Evolutionary conservation across 306 rosid genomes (phyloP).

Genomic region (Cicer pinnatifidum): DNA sequence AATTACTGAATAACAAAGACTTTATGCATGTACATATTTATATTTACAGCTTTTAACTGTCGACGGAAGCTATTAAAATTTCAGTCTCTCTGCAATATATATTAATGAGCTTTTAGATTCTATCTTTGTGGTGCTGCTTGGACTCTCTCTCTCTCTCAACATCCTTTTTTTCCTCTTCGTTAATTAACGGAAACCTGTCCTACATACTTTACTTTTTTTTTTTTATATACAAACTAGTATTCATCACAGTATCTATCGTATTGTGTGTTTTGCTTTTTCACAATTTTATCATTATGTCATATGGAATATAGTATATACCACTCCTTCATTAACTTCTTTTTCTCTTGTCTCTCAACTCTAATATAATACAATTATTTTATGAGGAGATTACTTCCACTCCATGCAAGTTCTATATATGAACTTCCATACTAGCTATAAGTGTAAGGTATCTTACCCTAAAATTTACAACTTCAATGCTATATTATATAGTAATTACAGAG

Average conservation of each 20-base stretch:
- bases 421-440: no score
- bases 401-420: neutral
- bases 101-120: conserved; percentile 54
- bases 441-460: neutral
- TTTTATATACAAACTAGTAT: neutral
- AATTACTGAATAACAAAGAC: neutral
- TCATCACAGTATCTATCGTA: conserved; percentile 35
- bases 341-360: conserved; percentile 7
- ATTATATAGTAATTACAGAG: neutral
- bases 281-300: conserved; percentile 5
- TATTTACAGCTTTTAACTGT: conserved; percentile 55
- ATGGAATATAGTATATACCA: neutral
- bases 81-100: conserved; percentile 49
- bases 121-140: neutral
- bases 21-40: neutral
- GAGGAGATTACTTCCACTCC: neutral
- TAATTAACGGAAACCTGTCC: conserved; percentile 38
- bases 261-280: conserved; percentile 20
- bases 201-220: conserved; percentile 20
- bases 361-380: neutral
- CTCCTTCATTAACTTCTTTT: conserved; percentile 13
- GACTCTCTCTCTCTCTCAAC: conserved; percentile 43
- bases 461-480: no score
- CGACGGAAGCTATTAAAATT: conserved; percentile 29
- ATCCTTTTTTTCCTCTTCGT: conserved; percentile 43